Conservation (phyloP, 805 yeast genomes). For the Maudiozyma barnettii region DNA sequence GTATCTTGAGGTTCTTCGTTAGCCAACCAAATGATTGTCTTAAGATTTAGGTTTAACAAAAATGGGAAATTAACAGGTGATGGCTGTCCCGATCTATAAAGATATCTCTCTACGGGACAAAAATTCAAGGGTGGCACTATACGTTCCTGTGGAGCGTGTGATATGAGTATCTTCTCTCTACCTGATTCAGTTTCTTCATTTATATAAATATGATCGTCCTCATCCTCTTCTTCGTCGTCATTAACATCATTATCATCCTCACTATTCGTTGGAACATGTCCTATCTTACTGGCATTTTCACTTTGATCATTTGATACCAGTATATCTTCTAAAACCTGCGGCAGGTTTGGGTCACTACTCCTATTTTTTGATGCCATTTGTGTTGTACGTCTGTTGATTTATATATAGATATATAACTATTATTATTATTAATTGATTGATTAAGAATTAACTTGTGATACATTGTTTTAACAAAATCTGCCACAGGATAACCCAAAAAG, state of each 20-base stretch:
- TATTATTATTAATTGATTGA: too few relatives aligned
- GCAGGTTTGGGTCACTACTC: neutral
- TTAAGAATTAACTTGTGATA: neutral
- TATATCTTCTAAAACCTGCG: neutral
- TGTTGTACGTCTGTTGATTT: neutral
- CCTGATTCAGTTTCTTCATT: constrained; percentile 29
- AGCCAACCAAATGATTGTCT: constrained; percentile 87
- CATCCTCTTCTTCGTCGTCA: constrained; percentile 22
- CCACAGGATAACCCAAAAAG: too few relatives aligned
- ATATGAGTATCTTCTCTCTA: constrained; percentile 24
- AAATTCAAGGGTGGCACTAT: constrained; percentile 92
- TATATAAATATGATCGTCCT: constrained; percentile 22
- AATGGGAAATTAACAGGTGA: constrained; percentile 88
- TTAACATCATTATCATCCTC: constrained; percentile 9
- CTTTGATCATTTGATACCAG: neutral
- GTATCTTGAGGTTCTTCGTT: constrained; percentile 92
- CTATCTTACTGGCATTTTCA: neutral
- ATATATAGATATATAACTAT: too few relatives aligned
- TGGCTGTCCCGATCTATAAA: constrained; percentile 92
- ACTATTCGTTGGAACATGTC: neutral
- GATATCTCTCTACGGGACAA: constrained; percentile 82
- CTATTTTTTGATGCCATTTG: neutral
- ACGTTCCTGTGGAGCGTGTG: constrained; percentile 51
- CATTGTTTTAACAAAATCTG: neutral
- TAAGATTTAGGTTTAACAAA: constrained; percentile 59